These are phyloP conservation scores for Penicillium egyptiacum DNA, from an alignment of 495 filamentous ascomycete genomes.

Conservation along the genomic window DNA sequence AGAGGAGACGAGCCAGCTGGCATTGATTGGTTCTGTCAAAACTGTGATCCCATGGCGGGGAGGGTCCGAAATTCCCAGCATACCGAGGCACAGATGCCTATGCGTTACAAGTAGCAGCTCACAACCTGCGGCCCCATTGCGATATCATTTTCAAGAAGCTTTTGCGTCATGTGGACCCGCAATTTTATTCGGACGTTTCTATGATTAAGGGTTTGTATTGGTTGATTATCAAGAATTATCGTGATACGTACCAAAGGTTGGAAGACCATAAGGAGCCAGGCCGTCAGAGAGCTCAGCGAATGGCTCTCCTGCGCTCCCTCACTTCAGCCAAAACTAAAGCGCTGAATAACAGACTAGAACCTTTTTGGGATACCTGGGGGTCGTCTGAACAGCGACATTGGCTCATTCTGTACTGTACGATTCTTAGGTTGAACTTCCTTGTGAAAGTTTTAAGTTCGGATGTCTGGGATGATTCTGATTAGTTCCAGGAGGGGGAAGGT, in stretches of 20 bases:
- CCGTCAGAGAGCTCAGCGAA: not conserved
- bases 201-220: not conserved
- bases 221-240: not conserved
- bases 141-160: not conserved
- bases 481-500: not conserved
- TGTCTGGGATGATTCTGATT: not conserved
- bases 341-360: not conserved
- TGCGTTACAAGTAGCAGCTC: not conserved
- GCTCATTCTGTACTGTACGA: not conserved
- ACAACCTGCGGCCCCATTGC: not conserved
- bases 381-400: not conserved
- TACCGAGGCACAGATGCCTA: not conserved
- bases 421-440: not conserved
- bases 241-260: not conserved
- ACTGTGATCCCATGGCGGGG: conserved; percentile 1
- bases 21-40: conserved; percentile 2
- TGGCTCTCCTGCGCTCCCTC: not conserved
- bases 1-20: conserved; percentile 1
- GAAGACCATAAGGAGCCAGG: not conserved
- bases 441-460: not conserved
- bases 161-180: not conserved
- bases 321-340: not conserved
- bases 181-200: not conserved
- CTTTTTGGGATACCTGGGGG: not conserved
- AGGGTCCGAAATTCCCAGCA: not conserved